Percentiles rank a stretch among this genome's conserved stretches.
These are phyloP conservation scores for Incumbomyces delicatus DNA, from an alignment of 2,329 filamentous ascomycete genomes.

Conservation along the genomic window DNA sequence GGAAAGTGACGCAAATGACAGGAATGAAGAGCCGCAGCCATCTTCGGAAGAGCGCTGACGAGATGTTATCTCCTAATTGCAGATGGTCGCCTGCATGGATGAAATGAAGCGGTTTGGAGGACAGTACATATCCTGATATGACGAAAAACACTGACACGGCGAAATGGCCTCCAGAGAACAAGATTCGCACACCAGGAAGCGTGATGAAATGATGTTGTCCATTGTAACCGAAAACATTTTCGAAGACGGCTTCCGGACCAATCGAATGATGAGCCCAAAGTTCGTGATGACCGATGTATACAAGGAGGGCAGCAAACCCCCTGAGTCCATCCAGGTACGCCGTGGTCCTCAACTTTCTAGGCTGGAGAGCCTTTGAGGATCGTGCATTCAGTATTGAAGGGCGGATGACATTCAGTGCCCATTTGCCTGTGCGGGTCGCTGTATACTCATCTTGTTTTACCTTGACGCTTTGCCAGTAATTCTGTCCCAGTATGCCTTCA, in stretches of 20 bases:
- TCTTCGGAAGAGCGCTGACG: constrained; percentile 35
- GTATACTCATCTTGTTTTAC: neutral
- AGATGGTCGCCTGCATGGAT: constrained; percentile 35
- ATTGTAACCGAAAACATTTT: constrained; percentile 45
- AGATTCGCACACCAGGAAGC: constrained; percentile 49
- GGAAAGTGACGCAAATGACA: constrained; percentile 29
- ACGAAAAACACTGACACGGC: constrained; percentile 39
- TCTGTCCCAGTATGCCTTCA: constrained; percentile 4
- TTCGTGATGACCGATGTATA: constrained; percentile 55
- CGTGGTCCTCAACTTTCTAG: constrained; percentile 32
- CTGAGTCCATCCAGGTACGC: constrained; percentile 56
- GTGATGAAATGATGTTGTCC: constrained; percentile 40
- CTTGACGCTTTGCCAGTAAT: constrained; percentile 6
- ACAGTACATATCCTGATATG: constrained; percentile 39
- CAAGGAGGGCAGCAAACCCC: constrained; percentile 57
- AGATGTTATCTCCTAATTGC: constrained; percentile 40
- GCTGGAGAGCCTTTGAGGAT: neutral
- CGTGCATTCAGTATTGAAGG: neutral
- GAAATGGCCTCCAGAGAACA: constrained; percentile 43
- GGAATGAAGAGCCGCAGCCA: constrained; percentile 35
- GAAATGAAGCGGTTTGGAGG: constrained; percentile 31
- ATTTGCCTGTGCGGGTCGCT: neutral
- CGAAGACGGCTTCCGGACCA: constrained; percentile 34
- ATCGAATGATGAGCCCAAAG: constrained; percentile 45
- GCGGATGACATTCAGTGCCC: neutral